phyloP scores from a whole-genome alignment of 306 rosid genomes.

The Sicyos baderoa region DNA sequence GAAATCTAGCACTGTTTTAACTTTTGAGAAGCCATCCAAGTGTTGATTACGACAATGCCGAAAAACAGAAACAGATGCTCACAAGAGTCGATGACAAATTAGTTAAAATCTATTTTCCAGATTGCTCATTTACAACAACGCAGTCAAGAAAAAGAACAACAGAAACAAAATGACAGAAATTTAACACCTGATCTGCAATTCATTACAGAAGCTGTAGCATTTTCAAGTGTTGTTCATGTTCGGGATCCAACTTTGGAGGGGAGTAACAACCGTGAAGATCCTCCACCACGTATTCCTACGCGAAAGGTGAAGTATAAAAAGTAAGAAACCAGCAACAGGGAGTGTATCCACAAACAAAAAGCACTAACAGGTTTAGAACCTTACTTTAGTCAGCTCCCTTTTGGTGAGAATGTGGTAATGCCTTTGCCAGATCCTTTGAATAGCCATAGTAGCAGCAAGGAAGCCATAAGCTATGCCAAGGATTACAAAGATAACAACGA shows the following conservation, averaged over 20 bases:
- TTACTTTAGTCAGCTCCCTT: slow-evolving; percentile 91
- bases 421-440: slow-evolving; percentile 99
- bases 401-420: slow-evolving; percentile 98
- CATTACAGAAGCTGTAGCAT: slow-evolving; percentile 76
- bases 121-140: slow-evolving; percentile 15
- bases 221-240: slow-evolving; percentile 82
- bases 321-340: neutral
- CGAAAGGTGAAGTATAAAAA: neutral
- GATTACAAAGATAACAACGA: slow-evolving; percentile 89
- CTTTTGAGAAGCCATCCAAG: neutral
- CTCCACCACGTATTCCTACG: slow-evolving; percentile 89
- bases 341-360: neutral
- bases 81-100: neutral
- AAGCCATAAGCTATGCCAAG: slow-evolving; percentile 97
- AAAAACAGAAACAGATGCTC: neutral
- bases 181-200: slow-evolving; percentile 17
- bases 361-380: neutral
- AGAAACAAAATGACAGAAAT: slow-evolving; percentile 14
- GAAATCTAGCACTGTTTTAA: too few relatives aligned
- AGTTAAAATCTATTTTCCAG: slow-evolving; percentile 5
- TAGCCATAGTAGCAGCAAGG: slow-evolving; percentile 94
- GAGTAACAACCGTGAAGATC: slow-evolving; percentile 70
- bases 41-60: neutral
- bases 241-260: slow-evolving; percentile 84
- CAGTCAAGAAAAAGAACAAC: neutral